Base-by-base conservation (phyloP, 352 stramenopile genomes). In the Pythium dissimile region DNA sequence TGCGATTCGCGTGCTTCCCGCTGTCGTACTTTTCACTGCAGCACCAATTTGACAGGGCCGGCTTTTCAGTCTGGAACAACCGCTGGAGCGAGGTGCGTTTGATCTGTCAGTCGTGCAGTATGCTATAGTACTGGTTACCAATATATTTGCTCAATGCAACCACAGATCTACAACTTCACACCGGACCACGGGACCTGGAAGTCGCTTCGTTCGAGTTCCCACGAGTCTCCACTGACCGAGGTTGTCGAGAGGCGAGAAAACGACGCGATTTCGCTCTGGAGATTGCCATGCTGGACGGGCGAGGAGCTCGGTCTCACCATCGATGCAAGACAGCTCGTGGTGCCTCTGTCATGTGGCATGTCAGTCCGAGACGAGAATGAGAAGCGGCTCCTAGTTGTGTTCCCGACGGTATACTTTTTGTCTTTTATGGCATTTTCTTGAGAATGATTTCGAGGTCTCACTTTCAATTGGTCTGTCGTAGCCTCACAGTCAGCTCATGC, bases 31-130 rank as follows among this genome's bases (percentile, higher is more conserved):
- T 90, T 54, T 86, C 72, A 2, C 52, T 92, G 47, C 73, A 86
- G 53, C 74, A 88, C 39, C 78, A 92, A 27, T 71, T 90, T 42
- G 73, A 78, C 15, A 62, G 67, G 34, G 70, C 76, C 64, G 84
- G 84, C 21, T 86, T 92, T 61, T 88, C 77, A 0, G 67, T 85
- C 24, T 92, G 83, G 78, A 86, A 88, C 69, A 92, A 89, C 70
- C 77, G 80, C 24, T 92, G 83, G 80, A 89, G 80, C 49, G 83
- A 92, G 76, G 82, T 89, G 24, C 12, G 43, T 44, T 44, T 44
- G 9, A 21, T 9, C 37, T 9, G 9, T 18, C 11, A 21, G 11
- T 37, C 31, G 8, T 8, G 8, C 31, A 37, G 8, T 13, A 37
- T 21, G 37, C 18, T 9, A 9, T 10, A 44, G 10, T 44, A 8